Evolutionary conservation across 1,284 basidiomycete species (phyloP).

Genomic region (Fomitopsis betulina): DNA sequence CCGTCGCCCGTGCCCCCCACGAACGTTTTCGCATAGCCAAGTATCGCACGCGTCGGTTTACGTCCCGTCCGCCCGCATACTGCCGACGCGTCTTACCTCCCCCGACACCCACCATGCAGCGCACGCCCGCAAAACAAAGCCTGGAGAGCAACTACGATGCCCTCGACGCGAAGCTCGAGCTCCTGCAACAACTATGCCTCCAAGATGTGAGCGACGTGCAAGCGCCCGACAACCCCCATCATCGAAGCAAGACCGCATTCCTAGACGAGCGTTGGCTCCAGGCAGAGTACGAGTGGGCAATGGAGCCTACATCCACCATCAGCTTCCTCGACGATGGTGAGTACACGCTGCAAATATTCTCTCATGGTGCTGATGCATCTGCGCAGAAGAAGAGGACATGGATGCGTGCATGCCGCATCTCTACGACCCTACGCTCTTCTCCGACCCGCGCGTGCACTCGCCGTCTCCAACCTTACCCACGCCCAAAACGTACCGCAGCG

Average conservation of each 20-base stretch:
- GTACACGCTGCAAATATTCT: background rate
- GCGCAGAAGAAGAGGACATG: slow-evolving; percentile 20
- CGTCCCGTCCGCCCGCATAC: background rate
- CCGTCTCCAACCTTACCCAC: slow-evolving; percentile 8
- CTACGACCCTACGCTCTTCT: slow-evolving; percentile 27
- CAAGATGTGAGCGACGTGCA: slow-evolving; percentile 13
- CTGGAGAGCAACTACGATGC: slow-evolving; percentile 14
- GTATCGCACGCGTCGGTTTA: background rate
- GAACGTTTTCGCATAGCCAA: background rate
- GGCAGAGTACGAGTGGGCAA: slow-evolving; percentile 18
- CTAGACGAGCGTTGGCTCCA: slow-evolving; percentile 19
- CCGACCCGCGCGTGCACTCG: slow-evolving; percentile 10
- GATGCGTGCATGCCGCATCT: slow-evolving; percentile 25
- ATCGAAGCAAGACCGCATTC: slow-evolving; percentile 10
- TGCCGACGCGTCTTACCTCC: background rate
- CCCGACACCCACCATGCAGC: slow-evolving; percentile 13
- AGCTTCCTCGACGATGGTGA: slow-evolving; percentile 22
- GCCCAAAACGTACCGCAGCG: background rate
- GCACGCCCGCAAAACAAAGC: slow-evolving; percentile 9
- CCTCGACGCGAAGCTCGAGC: slow-evolving; percentile 25
- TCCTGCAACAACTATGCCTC: slow-evolving; percentile 23
- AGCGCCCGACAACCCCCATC: slow-evolving; percentile 4
- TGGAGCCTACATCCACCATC: slow-evolving; percentile 16
- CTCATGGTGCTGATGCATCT: background rate
- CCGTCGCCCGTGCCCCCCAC: background rate